Evolutionary conservation across 495 filamentous ascomycete genomes (phyloP).

Genomic region (Chaetomium cochliodes): DNA sequence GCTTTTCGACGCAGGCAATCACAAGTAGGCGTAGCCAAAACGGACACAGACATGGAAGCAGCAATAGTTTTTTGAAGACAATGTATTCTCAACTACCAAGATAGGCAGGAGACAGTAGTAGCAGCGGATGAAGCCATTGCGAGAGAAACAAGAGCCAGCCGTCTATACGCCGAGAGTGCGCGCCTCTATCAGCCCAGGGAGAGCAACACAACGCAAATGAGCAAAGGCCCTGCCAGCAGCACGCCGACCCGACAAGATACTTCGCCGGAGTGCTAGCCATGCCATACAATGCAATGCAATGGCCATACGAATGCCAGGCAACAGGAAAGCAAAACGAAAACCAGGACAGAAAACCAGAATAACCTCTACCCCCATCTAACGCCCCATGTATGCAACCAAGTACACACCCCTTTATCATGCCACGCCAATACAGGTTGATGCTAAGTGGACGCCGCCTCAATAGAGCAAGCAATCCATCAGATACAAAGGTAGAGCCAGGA

Average conservation of each 20-base stretch:
- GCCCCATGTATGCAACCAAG: conserved; percentile 18
- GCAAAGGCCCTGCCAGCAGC: not conserved
- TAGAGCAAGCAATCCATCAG: not conserved
- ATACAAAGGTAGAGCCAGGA: not conserved
- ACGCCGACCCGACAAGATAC: not conserved
- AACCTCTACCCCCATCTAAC: not conserved
- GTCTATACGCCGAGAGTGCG: not conserved
- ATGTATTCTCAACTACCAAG: conserved; percentile 3
- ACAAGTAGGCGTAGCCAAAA: not conserved
- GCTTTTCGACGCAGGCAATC: not conserved
- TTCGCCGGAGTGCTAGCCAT: not conserved
- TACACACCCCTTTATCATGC: not conserved
- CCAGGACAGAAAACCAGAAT: not conserved
- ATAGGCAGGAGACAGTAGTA: not conserved
- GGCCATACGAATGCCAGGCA: conserved; percentile 1
- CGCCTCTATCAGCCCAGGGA: not conserved
- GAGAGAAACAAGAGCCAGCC: not conserved
- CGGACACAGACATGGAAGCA: not conserved
- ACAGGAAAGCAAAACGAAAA: not conserved
- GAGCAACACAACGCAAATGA: not conserved
- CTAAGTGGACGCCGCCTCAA: not conserved
- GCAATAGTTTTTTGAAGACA: not conserved
- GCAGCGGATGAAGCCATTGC: not conserved
- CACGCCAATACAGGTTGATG: conserved; percentile 3
- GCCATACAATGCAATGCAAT: not conserved